Evolutionary conservation across 805 yeast genomes (phyloP).

Genomic region (Wickerhamomyces rabaulensis): DNA sequence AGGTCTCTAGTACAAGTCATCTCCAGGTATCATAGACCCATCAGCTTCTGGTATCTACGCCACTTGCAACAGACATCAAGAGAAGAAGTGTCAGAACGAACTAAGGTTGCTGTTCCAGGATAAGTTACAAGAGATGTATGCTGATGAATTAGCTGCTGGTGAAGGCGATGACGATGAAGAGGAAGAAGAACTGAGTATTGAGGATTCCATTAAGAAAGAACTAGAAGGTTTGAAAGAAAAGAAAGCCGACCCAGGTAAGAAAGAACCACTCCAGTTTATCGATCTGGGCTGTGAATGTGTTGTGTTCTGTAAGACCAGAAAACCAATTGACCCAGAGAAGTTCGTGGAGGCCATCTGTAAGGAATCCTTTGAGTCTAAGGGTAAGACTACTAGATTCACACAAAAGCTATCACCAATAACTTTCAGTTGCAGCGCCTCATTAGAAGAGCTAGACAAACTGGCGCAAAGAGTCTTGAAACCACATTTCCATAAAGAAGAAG

Average conservation of each 20-base stretch:
- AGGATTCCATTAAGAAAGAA: constrained; percentile 71
- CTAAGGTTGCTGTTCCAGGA: constrained; percentile 54
- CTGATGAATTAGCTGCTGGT: constrained; percentile 23
- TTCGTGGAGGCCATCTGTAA: constrained; percentile 62
- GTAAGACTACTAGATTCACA: constrained; percentile 63
- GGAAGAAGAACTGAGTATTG: constrained; percentile 52
- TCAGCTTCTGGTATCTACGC: constrained; percentile 85
- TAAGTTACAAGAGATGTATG: constrained; percentile 41
- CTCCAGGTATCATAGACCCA: constrained; percentile 64
- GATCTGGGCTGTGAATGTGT: constrained; percentile 78
- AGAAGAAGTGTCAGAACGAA: constrained; percentile 73
- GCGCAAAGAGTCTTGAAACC: constrained; percentile 57
- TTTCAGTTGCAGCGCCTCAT: constrained; percentile 63
- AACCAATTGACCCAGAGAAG: constrained; percentile 72
- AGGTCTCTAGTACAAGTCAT: constrained; percentile 34
- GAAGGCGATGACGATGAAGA: constrained; percentile 19
- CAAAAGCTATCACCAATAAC: constrained; percentile 81
- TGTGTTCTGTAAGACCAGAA: constrained; percentile 73
- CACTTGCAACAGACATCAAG: constrained; percentile 80
- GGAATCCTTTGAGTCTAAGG: constrained; percentile 45
- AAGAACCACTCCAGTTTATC: constrained; percentile 50
- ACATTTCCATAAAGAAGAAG: constrained; percentile 52
- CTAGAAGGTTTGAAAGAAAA: constrained; percentile 44
- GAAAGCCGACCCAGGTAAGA: constrained; percentile 33
- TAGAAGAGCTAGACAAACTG: constrained; percentile 60